phyloP scores from a whole-genome alignment of 208 protist species.

The Crithidia brevicula region DNA sequence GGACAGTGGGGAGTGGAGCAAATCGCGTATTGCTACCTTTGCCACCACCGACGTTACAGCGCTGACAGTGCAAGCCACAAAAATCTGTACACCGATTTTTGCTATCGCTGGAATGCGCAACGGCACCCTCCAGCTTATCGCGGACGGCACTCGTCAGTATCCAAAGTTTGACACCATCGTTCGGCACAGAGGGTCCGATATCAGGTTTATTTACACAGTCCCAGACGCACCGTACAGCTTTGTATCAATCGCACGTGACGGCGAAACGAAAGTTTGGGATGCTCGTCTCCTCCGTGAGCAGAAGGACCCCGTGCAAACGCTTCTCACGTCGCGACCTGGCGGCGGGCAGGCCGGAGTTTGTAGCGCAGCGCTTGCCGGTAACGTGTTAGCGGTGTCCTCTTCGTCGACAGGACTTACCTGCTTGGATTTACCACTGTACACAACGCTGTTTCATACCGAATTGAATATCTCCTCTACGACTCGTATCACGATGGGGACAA shows the following conservation, averaged over 20 bases:
- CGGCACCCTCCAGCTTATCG: slow-evolving; percentile 50
- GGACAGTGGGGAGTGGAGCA: slow-evolving; percentile 9
- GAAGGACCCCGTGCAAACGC: slow-evolving; percentile 39
- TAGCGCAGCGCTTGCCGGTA: slow-evolving; percentile 9
- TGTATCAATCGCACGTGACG: slow-evolving; percentile 57
- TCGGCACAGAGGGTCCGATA: slow-evolving; percentile 37
- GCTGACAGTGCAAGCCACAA: slow-evolving; percentile 4
- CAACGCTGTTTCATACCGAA: slow-evolving; percentile 22
- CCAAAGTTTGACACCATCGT: slow-evolving; percentile 29
- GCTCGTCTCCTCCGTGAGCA: slow-evolving; percentile 38
- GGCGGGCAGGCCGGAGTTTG: slow-evolving; percentile 28
- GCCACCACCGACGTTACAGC: slow-evolving; percentile 30
- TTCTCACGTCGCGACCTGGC: slow-evolving; percentile 20
- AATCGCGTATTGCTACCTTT: slow-evolving; percentile 23
- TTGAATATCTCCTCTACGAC: slow-evolving; percentile 25
- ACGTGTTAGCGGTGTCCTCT: slow-evolving; percentile 22
- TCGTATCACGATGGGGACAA: slow-evolving; percentile 16
- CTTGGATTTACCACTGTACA: slow-evolving; percentile 28
- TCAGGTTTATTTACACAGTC: slow-evolving; percentile 39
- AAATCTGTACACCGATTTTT: slow-evolving; percentile 2
- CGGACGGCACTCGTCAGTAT: slow-evolving; percentile 7
- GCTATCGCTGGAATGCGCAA: slow-evolving; percentile 52
- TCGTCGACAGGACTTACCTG: slow-evolving; percentile 31
- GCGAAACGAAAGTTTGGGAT: slow-evolving; percentile 74
- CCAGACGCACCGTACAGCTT: slow-evolving; percentile 41